Conservation (phyloP, 163 green algal genomes). For the Chlorella variabilis region DNA sequence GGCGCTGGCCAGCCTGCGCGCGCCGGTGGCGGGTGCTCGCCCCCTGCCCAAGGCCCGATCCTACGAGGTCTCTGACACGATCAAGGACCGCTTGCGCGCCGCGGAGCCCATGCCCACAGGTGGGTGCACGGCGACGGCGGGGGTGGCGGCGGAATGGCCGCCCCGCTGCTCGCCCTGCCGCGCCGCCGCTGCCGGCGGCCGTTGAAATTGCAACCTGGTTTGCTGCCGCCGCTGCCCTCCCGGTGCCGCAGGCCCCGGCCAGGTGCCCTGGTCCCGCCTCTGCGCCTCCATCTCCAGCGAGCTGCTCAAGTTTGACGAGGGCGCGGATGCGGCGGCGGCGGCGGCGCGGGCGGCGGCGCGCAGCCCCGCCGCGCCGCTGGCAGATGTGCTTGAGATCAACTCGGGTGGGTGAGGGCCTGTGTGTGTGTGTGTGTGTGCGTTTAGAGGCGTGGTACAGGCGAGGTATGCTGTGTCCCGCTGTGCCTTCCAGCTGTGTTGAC, state of each 20-base stretch:
- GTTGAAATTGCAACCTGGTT: no score
- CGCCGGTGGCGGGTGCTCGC: background rate
- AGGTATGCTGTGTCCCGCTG: background rate
- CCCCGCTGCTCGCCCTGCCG: background rate
- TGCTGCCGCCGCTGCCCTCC: no score
- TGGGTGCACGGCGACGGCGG: background rate
- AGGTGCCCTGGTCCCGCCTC: conserved; percentile 64
- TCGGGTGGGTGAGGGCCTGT: conserved; percentile 20
- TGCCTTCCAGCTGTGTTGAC: background rate
- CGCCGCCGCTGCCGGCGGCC: no score
- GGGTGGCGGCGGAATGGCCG: background rate
- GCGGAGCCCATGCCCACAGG: conserved; percentile 57
- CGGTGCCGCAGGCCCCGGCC: conserved; percentile 50
- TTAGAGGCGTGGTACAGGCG: no score
- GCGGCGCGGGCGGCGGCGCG: background rate
- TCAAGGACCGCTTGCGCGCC: conserved; percentile 43
- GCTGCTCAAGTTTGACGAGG: conserved; percentile 56
- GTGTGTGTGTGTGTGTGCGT: no score
- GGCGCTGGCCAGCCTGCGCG: conserved; percentile 26
- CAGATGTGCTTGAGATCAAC: conserved; percentile 74
- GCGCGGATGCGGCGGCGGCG: background rate
- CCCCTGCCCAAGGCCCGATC: conserved; percentile 36
- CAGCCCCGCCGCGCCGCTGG: background rate
- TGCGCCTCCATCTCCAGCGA: conserved; percentile 51
- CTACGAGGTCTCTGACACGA: conserved; percentile 35